A percentile compares a stretch with the other conserved stretches of the same genome.
Conservation (phyloP, 495 filamentous ascomycete species). For the Aspergillus coremiiformis region DNA sequence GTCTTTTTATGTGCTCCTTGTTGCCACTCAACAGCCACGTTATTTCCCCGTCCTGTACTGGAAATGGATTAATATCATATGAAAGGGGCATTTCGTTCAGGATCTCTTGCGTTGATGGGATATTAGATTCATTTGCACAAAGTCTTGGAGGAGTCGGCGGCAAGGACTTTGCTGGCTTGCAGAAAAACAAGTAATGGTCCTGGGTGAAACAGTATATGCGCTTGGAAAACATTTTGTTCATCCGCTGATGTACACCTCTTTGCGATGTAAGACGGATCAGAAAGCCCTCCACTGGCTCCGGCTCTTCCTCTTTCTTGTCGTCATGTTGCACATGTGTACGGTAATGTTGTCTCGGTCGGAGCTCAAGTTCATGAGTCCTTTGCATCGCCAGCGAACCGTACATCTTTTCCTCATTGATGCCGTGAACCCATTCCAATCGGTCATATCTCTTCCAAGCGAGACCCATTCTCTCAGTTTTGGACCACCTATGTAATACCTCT, state of each 20-base stretch:
- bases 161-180: constrained; percentile 53
- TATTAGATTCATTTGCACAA: constrained; percentile 28
- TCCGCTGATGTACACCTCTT: constrained; percentile 49
- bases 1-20: constrained; percentile 34
- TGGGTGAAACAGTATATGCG: constrained; percentile 64
- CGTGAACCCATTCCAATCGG: constrained; percentile 67
- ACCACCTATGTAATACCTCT: constrained; percentile 55
- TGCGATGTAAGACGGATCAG: constrained; percentile 63
- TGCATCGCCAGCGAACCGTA: constrained; percentile 69
- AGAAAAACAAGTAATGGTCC: constrained; percentile 62
- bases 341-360: constrained; percentile 65
- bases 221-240: constrained; percentile 64
- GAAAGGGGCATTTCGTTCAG: constrained; percentile 52
- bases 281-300: constrained; percentile 64
- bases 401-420: constrained; percentile 63
- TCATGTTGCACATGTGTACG: constrained; percentile 42
- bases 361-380: constrained; percentile 65
- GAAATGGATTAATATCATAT: constrained; percentile 59
- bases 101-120: constrained; percentile 52
- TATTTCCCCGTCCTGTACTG: constrained; percentile 46
- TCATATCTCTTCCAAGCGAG: constrained; percentile 74
- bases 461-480: constrained; percentile 55
- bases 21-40: constrained; percentile 49
- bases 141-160: constrained; percentile 61
- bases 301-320: constrained; percentile 46